Percentiles rank a stretch among this genome's conserved stretches.
phyloP scores from a whole-genome alignment of 768 basidiomycete species.

The Macrolepiota dolichaula region DNA sequence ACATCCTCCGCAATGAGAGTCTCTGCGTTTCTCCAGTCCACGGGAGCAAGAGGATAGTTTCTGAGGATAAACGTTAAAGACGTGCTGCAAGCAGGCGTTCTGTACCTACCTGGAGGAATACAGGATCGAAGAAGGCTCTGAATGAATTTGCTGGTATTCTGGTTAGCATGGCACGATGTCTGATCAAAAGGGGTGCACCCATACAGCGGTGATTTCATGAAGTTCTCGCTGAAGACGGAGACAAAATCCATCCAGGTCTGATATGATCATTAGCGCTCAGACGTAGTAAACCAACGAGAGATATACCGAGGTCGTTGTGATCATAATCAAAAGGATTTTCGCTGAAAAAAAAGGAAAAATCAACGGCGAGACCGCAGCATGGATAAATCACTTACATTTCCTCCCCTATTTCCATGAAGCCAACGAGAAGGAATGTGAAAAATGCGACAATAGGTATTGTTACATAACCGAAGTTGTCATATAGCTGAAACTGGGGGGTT shows the following conservation, averaged over 20 bases:
- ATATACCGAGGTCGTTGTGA: not conserved
- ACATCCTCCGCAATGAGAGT: not conserved
- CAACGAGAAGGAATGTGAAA: conserved; percentile 52
- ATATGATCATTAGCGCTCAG: not conserved
- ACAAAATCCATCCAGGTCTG: not conserved
- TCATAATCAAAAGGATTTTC: not conserved
- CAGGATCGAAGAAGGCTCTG: not conserved
- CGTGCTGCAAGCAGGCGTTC: no score
- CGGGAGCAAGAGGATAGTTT: not conserved
- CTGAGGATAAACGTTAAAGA: not conserved
- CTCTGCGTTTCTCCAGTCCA: not conserved
- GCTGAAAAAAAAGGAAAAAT: not conserved
- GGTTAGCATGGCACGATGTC: not conserved
- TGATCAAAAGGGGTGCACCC: not conserved
- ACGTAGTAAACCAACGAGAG: not conserved
- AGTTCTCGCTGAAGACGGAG: not conserved
- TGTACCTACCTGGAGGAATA: not conserved
- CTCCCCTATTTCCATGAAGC: conserved; percentile 63
- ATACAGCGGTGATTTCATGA: not conserved
- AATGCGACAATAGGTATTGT: conserved; percentile 58
- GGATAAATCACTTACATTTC: conserved; percentile 39
- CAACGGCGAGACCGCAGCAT: no score
- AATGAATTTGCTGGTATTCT: not conserved
- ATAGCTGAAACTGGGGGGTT: conserved; percentile 43
- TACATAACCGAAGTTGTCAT: conserved; percentile 37